These are phyloP conservation scores for Sarocladium kiliense DNA, from an alignment of 2,329 filamentous ascomycete species.

Conservation along the genomic window DNA sequence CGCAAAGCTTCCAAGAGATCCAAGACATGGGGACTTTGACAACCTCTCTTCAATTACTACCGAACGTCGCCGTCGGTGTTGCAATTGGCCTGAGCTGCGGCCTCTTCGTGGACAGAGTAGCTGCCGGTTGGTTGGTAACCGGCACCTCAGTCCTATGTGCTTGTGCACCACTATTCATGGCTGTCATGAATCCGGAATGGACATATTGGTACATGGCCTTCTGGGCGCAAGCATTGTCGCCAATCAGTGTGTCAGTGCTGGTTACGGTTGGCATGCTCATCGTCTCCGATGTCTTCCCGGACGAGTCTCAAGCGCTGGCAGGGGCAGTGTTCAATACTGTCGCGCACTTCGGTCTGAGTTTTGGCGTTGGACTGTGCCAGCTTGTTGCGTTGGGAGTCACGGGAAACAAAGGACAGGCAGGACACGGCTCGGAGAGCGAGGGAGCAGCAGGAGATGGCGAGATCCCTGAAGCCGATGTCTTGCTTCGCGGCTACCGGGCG, in stretches of 20 bases:
- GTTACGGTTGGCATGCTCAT: conserved; percentile 4
- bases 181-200: neutral
- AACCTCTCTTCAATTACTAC: neutral
- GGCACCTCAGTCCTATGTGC: neutral
- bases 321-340: conserved; percentile 2
- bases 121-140: neutral
- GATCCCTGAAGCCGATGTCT: neutral
- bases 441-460: neutral
- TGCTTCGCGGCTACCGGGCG: neutral
- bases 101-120: conserved; percentile 36
- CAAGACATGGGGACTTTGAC: neutral
- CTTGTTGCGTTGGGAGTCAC: neutral
- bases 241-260: neutral
- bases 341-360: neutral
- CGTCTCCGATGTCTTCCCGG: conserved; percentile 1
- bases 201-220: conserved; percentile 6
- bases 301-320: neutral
- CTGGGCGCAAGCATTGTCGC: conserved; percentile 2
- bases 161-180: conserved; percentile 1
- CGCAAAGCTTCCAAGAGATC: neutral
- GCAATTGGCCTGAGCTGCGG: conserved; percentile 59
- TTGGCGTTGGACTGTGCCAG: neutral
- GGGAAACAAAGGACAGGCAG: neutral
- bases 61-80: conserved; percentile 23
- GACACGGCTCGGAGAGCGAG: neutral